phyloP scores from a whole-genome alignment of 2,329 filamentous ascomycete genomes.

The Teratosphaeria nubilosa region DNA sequence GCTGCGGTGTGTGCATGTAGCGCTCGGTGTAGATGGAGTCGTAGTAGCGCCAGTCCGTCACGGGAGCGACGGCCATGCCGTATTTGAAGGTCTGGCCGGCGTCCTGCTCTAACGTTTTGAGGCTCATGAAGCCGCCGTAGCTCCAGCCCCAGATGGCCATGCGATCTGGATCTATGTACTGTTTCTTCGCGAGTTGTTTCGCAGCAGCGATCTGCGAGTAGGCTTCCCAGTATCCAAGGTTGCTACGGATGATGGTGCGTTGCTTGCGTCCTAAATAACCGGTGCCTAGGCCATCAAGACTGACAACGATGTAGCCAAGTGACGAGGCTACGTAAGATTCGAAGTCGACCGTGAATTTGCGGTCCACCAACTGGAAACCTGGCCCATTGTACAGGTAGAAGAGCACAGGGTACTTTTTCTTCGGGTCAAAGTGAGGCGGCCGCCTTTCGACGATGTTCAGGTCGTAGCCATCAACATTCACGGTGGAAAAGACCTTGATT shows the following conservation, averaged over 20 bases:
- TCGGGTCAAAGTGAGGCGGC: constrained; percentile 69
- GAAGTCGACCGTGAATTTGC: constrained; percentile 75
- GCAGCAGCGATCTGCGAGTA: constrained; percentile 82
- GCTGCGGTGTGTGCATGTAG: constrained; percentile 90
- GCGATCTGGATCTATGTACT: constrained; percentile 71
- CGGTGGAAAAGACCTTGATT: constrained; percentile 67
- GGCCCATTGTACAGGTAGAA: constrained; percentile 94
- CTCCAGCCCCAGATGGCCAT: constrained; percentile 99
- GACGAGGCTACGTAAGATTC: constrained; percentile 77
- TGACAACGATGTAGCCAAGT: constrained; percentile 88
- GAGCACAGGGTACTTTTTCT: constrained; percentile 82
- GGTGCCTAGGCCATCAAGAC: constrained; percentile 86
- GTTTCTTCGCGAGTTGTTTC: constrained; percentile 68
- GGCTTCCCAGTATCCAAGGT: constrained; percentile 77
- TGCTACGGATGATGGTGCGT: constrained; percentile 69
- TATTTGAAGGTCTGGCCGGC: constrained; percentile 86
- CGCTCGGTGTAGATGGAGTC: constrained; percentile 88
- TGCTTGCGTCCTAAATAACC: constrained; percentile 79
- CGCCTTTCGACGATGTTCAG: constrained; percentile 71
- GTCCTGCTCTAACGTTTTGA: constrained; percentile 90
- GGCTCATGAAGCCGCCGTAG: constrained; percentile 87
- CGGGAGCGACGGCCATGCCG: constrained; percentile 94
- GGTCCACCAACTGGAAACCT: constrained; percentile 78
- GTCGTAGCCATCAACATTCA: constrained; percentile 71
- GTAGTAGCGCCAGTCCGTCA: constrained; percentile 97